Evolutionary conservation across 495 filamentous ascomycete species (phyloP).

Genomic region (Aspergillus ostianus): DNA sequence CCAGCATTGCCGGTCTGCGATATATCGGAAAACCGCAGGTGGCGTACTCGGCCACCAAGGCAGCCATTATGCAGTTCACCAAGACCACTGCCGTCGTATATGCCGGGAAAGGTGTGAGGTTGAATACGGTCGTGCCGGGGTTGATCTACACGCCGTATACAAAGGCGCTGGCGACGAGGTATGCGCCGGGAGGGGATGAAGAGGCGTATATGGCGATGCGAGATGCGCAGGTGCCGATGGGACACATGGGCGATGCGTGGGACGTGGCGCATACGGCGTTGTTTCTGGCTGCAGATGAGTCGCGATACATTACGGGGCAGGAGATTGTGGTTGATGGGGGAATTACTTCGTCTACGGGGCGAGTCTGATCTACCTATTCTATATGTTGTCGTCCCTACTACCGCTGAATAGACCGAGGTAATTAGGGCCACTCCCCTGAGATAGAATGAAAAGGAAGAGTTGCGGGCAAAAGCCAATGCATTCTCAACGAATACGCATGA

Average conservation of each 20-base stretch:
- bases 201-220: slow-evolving; percentile 34
- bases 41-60: slow-evolving; percentile 52
- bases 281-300: slow-evolving; percentile 51
- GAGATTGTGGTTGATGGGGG: slow-evolving; percentile 58
- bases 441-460: no score
- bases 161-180: slow-evolving; percentile 41
- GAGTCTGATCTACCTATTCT: no score
- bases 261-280: slow-evolving; percentile 53
- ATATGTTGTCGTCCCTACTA: no score
- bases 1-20: slow-evolving; percentile 46
- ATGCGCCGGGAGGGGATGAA: slow-evolving; percentile 35
- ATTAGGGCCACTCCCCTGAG: no score
- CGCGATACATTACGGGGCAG: slow-evolving; percentile 52
- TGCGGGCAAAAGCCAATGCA: no score
- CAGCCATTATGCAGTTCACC: slow-evolving; percentile 49
- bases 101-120: slow-evolving; percentile 40
- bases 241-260: slow-evolving; percentile 43
- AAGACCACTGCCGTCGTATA: slow-evolving; percentile 51
- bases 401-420: no score
- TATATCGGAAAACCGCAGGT: slow-evolving; percentile 54
- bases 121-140: slow-evolving; percentile 56
- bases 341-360: slow-evolving; percentile 32
- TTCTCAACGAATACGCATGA: no score
- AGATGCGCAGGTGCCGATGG: slow-evolving; percentile 44
- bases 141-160: slow-evolving; percentile 49